Evolutionary conservation across 2,329 filamentous ascomycete genomes (phyloP).

Genomic region (Pseudogymnoascus sp.): DNA sequence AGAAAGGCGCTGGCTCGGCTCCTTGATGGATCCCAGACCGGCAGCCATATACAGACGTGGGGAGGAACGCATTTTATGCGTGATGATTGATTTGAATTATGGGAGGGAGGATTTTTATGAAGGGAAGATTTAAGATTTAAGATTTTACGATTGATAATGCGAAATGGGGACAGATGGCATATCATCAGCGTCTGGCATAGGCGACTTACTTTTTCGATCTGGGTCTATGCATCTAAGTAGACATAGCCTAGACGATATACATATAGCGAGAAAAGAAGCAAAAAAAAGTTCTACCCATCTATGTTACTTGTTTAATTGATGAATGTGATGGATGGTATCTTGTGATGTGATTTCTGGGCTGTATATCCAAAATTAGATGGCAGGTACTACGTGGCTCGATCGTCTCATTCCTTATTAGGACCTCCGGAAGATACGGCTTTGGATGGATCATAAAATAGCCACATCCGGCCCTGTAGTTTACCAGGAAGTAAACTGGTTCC

Average conservation of each 20-base stretch:
- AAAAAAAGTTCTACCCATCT: conserved; percentile 2
- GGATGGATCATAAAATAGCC: neutral
- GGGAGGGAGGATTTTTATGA: conserved; percentile 1
- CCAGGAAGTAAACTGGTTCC: neutral
- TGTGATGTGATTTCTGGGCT: neutral
- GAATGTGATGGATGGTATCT: neutral
- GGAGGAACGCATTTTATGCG: conserved; percentile 5
- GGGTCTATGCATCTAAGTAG: neutral
- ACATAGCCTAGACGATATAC: neutral
- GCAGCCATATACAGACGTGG: conserved; percentile 5
- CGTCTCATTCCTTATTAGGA: neutral
- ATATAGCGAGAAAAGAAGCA: neutral
- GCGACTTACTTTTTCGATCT: conserved; percentile 1
- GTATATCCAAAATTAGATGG: neutral
- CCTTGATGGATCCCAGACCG: conserved; percentile 2
- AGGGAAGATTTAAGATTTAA: conserved; percentile 7
- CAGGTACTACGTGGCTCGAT: neutral
- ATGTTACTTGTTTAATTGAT: neutral
- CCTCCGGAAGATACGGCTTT: neutral
- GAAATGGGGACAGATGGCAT: neutral
- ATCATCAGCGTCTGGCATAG: neutral
- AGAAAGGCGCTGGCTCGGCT: neutral
- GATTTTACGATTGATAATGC: conserved; percentile 5
- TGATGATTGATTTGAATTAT: conserved; percentile 4
- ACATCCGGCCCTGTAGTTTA: neutral